These are phyloP conservation scores for Toxicodendron radicans DNA, from an alignment of 345 rosid genomes.

Conservation along the genomic window DNA sequence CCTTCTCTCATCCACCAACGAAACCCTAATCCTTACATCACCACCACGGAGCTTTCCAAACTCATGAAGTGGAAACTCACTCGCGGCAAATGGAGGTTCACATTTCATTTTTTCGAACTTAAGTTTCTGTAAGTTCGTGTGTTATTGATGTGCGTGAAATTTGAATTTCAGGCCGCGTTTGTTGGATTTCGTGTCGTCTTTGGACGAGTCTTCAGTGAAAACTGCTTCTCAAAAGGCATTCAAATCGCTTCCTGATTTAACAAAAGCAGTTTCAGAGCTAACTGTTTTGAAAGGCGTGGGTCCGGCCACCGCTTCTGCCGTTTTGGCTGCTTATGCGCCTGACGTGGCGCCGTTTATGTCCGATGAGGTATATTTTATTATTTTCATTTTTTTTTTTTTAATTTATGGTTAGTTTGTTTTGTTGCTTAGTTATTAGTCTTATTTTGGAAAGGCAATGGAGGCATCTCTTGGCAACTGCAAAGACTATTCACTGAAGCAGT, in stretches of 20 bases:
- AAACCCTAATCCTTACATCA: conserved; percentile 77
- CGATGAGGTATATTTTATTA: conserved; percentile 57
- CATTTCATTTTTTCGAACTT: not conserved
- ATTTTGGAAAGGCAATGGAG: conserved; percentile 61
- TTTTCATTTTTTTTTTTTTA: not conserved
- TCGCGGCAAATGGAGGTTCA: conserved; percentile 89
- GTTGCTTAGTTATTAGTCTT: not conserved
- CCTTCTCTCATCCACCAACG: conserved; percentile 62
- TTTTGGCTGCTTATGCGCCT: conserved; percentile 86
- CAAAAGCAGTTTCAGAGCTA: conserved; percentile 69
- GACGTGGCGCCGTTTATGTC: conserved; percentile 83
- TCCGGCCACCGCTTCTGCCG: conserved; percentile 88
- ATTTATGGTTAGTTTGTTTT: not conserved
- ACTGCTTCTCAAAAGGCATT: conserved; percentile 79
- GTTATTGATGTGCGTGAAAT: not conserved
- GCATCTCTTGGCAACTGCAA: conserved; percentile 68
- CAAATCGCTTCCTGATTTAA: conserved; percentile 64
- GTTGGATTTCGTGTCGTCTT: conserved; percentile 64
- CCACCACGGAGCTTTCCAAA: conserved; percentile 72
- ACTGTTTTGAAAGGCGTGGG: conserved; percentile 88
- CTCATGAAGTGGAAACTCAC: conserved; percentile 95
- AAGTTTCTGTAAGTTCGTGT: not conserved
- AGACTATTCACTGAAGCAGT: conserved; percentile 77
- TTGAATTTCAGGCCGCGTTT: conserved; percentile 65
- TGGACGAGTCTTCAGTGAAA: conserved; percentile 64